Conservation (phyloP, 305 asterid genomes). For the Fraxinus sp. region DNA sequence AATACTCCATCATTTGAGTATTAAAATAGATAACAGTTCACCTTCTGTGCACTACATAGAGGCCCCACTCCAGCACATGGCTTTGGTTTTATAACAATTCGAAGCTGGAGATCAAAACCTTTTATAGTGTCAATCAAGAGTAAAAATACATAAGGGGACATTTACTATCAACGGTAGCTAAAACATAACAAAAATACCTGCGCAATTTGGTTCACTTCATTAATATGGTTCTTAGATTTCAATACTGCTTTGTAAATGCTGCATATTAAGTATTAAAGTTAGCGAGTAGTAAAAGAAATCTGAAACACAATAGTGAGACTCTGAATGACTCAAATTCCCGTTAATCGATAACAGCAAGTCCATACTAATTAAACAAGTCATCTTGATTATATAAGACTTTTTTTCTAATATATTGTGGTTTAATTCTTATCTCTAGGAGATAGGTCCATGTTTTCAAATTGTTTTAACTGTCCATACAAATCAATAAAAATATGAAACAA, state of each 20-base stretch:
- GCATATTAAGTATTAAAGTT: conserved; percentile 25
- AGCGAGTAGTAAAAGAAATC: too few species aligned
- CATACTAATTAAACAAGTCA: too few species aligned
- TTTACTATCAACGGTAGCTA: conserved; percentile 23
- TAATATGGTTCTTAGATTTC: conserved; percentile 72
- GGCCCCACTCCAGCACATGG: conserved; percentile 82
- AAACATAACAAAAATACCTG: conserved; percentile 51
- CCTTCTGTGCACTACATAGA: conserved; percentile 83
- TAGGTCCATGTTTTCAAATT: too few species aligned
- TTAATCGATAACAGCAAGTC: too few species aligned
- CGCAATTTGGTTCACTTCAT: conserved; percentile 82
- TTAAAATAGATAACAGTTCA: conserved; percentile 25
- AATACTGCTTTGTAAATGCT: conserved; percentile 71
- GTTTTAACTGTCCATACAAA: too few species aligned
- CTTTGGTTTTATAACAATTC: conserved; percentile 82
- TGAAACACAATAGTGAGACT: too few species aligned
- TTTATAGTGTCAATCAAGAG: conserved; percentile 23
- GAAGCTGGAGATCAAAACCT: conserved; percentile 57
- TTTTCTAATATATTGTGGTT: too few species aligned
- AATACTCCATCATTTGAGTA: neutral
- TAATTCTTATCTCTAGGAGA: too few species aligned
- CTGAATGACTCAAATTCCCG: too few species aligned
- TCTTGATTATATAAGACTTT: too few species aligned
- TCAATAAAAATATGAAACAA: neutral
- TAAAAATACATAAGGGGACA: conserved; percentile 14